phyloP scores from a whole-genome alignment of 2,329 filamentous ascomycete genomes.

The Chrysoporthe cubensis region DNA sequence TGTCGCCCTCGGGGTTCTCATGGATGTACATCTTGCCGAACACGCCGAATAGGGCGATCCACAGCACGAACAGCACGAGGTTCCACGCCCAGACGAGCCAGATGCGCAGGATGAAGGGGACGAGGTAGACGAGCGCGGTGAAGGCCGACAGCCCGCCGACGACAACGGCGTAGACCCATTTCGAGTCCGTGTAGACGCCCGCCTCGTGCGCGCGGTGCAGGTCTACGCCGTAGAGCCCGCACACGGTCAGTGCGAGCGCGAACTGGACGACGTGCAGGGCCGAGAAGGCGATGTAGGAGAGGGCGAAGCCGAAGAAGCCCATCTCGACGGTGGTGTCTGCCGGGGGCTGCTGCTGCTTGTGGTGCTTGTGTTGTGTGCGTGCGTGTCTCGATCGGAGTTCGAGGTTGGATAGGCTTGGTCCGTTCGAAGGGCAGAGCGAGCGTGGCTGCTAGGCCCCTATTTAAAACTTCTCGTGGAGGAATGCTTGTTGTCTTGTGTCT shows the following conservation, averaged over 20 bases:
- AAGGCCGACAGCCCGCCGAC: conserved; percentile 68
- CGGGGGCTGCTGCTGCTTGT: neutral
- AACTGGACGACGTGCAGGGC: conserved; percentile 77
- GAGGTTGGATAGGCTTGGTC: neutral
- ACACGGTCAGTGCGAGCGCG: conserved; percentile 74
- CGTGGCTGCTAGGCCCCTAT: neutral
- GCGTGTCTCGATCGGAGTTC: neutral
- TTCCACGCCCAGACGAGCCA: conserved; percentile 69
- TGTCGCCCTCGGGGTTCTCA: conserved; percentile 66
- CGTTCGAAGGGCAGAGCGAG: neutral
- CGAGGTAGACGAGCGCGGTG: conserved; percentile 66
- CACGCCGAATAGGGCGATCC: conserved; percentile 80
- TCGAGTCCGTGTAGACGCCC: conserved; percentile 59
- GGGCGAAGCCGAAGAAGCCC: conserved; percentile 49
- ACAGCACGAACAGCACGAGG: conserved; percentile 73
- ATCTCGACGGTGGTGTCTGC: conserved; percentile 38
- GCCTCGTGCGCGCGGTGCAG: conserved; percentile 58
- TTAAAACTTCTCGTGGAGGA: neutral
- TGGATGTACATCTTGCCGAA: conserved; percentile 82
- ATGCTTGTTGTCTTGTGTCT: neutral
- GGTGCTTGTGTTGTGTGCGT: neutral
- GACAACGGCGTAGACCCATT: conserved; percentile 79
- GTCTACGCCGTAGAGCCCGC: conserved; percentile 77
- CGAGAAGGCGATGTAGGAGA: conserved; percentile 59
- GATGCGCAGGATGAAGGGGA: conserved; percentile 63